Evolutionary conservation across 192 early-diverging fungal genomes (phyloP), one percentile per base, ranked within the genome.

Genomic region (Umbelopsis ramanniana): DNA sequence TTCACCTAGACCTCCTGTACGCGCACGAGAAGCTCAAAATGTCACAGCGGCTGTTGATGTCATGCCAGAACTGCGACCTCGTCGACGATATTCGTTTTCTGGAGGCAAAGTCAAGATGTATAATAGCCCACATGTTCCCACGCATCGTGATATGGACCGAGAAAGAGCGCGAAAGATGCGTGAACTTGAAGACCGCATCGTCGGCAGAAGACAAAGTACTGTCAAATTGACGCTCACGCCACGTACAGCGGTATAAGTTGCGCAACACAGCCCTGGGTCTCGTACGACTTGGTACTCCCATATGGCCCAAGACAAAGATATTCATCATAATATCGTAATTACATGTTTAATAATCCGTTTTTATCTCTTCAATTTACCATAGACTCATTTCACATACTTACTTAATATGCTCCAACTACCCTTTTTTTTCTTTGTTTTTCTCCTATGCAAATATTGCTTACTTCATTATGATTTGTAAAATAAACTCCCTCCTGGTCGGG

Each of bases 191-290:
- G 78, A 79, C 69, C 54, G 75, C 9, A 75, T 79, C 38, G 72
- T 71, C 19, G 74, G 78, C 9, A 46, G 73, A 26, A 52, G 78
- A 21, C 73, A 50, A 22, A 79, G 78, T 35, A 79, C 78, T 17
- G 52, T 79, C 19, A 79, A 75, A 40, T 46, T 79, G 26, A 72
- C 71, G 24, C 68, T 79, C 17, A 79, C 78, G 67, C 78, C 78
- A 11, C 57, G 57, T n/a, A 37, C 57, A 35, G 57, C 57, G 15
- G 57, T 63, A 15, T 63, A 63, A 63, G 12, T 21, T 50, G 15
- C 48, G 6, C 48, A 50, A 50, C 48, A 17, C 19, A n/a, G n/a
- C 48, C n/a, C 19, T 50, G 5, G 2, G n/a, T 15, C 5, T 15
- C 48, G 48, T 15, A 5, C 46, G 29, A 29, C 40, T 43, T 43